These are phyloP conservation scores for Trichoderma reesei DNA, from an alignment of 495 filamentous ascomycete genomes.

Conservation along the genomic window DNA sequence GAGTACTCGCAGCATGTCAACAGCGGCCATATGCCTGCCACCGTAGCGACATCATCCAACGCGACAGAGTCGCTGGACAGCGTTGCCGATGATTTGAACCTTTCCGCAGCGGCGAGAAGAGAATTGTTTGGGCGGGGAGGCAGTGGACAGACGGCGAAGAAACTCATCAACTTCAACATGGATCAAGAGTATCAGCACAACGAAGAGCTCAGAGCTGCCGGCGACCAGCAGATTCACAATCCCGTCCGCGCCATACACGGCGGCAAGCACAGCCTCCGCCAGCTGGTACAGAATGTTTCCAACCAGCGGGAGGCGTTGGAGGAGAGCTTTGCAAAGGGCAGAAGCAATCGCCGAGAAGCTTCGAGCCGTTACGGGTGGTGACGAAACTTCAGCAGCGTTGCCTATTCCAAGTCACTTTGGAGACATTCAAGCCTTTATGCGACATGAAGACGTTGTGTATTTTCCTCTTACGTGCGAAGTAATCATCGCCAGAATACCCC, in stretches of 20 bases:
- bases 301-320: constrained; percentile 76
- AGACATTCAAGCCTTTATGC: neutral
- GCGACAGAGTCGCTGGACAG: constrained; percentile 43
- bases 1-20: neutral
- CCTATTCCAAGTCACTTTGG: neutral
- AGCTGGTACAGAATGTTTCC: constrained; percentile 72
- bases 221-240: constrained; percentile 60
- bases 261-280: constrained; percentile 69
- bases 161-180: constrained; percentile 72
- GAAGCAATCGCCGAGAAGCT: constrained; percentile 66
- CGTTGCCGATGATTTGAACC: constrained; percentile 64
- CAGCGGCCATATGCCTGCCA: neutral
- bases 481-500: neutral
- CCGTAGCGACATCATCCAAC: constrained; percentile 11
- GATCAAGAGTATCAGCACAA: constrained; percentile 78
- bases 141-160: constrained; percentile 29
- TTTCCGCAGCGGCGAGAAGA: constrained; percentile 61
- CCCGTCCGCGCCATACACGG: constrained; percentile 76
- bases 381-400: neutral
- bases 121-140: constrained; percentile 68
- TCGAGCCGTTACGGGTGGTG: constrained; percentile 75
- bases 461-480: neutral
- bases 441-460: neutral
- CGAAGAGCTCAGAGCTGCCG: constrained; percentile 57
- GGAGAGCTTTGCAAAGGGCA: constrained; percentile 73